Percentiles rank a stretch among this genome's conserved stretches.
Conservation (phyloP, 441 rosid genomes). For the Bruguiera hainesii region DNA sequence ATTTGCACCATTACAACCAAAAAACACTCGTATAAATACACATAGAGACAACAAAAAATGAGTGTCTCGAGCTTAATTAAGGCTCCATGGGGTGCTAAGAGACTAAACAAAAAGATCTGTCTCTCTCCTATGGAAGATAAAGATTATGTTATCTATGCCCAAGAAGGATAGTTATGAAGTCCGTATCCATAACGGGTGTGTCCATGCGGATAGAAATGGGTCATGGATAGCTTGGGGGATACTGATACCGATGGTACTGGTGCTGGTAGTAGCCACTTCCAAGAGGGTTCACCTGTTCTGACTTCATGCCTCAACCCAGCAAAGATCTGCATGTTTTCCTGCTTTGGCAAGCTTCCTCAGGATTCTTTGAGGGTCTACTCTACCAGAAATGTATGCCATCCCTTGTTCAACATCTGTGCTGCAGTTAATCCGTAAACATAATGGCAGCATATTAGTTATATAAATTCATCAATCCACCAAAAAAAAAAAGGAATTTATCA, state of each 20-base stretch:
- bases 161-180: constrained; percentile 1
- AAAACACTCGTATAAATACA: too few species aligned
- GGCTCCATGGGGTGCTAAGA: too few species aligned
- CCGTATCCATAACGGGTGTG: background rate
- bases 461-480: too few species aligned
- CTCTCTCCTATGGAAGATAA: background rate
- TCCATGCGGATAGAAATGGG: too few species aligned
- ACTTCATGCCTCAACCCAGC: constrained; percentile 12
- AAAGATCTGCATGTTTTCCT: constrained; percentile 11
- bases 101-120: background rate
- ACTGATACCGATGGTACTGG: background rate
- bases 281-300: constrained; percentile 1
- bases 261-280: too few species aligned
- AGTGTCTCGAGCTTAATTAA: too few species aligned
- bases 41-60: too few species aligned
- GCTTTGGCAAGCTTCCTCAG: background rate
- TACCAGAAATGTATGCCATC: constrained; percentile 18
- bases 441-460: background rate
- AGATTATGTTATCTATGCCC: background rate
- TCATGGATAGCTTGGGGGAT: background rate
- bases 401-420: constrained; percentile 14
- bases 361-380: constrained; percentile 13
- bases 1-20: too few species aligned
- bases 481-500: too few species aligned
- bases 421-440: constrained; percentile 11